Conservation (phyloP, 2,329 filamentous ascomycete species). For the Stenocarpella maydis region DNA sequence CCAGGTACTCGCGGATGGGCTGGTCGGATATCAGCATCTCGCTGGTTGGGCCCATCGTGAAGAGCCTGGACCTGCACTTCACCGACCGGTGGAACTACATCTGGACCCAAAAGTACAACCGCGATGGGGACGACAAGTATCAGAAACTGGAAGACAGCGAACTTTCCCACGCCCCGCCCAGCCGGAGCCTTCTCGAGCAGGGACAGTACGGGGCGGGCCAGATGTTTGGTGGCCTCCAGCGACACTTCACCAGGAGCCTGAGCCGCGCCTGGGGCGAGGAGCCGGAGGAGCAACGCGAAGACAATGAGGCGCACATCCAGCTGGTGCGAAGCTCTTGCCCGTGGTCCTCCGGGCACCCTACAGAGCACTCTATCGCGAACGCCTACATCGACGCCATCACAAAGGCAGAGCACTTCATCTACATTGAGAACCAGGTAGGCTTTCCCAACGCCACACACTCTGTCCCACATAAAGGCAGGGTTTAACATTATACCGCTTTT, state of each 20-base stretch:
- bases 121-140: constrained; percentile 61
- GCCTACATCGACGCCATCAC: constrained; percentile 79
- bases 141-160: constrained; percentile 40
- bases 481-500: constrained; percentile 32
- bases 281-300: constrained; percentile 36
- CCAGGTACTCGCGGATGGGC: constrained; percentile 84
- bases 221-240: constrained; percentile 42
- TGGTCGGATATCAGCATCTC: constrained; percentile 90
- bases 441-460: too few relatives aligned
- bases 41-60: constrained; percentile 76
- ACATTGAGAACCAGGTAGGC: constrained; percentile 76
- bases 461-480: too few relatives aligned
- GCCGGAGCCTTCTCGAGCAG: constrained; percentile 37
- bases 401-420: constrained; percentile 76
- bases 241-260: constrained; percentile 48
- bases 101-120: constrained; percentile 79
- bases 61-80: constrained; percentile 81
- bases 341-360: constrained; percentile 61
- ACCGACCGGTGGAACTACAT: constrained; percentile 93
- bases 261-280: constrained; percentile 47
- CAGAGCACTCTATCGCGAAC: constrained; percentile 83
- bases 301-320: constrained; percentile 54
- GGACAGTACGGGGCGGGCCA: constrained; percentile 37
- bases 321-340: constrained; percentile 53
- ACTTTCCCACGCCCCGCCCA: constrained; percentile 38